Evolutionary conservation across 495 filamentous ascomycete species (phyloP).

Genomic region (Penicillium mononematosum): DNA sequence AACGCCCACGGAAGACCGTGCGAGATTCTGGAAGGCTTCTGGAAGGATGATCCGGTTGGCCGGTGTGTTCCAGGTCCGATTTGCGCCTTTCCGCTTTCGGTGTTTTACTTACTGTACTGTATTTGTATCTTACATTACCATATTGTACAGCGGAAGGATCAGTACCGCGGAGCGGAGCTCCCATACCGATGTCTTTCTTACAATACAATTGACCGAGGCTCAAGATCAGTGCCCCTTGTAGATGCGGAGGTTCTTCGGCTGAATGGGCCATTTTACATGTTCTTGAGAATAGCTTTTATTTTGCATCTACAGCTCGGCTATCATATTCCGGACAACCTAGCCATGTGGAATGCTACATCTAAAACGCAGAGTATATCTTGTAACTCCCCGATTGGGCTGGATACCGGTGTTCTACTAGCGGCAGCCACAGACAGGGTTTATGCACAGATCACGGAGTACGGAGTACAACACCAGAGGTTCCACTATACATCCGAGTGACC

Average conservation of each 20-base stretch:
- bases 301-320: not conserved
- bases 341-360: slow-evolving; percentile 2
- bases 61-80: slow-evolving; percentile 10
- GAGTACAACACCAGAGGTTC: not conserved
- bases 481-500: slow-evolving; percentile 18
- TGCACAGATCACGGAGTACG: not conserved
- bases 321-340: not conserved
- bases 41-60: slow-evolving; percentile 30
- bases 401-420: slow-evolving; percentile 19
- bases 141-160: not conserved
- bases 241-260: not conserved
- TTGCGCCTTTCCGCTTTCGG: slow-evolving; percentile 8
- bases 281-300: not conserved
- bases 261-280: not conserved
- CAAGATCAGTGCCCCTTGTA: not conserved
- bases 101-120: not conserved
- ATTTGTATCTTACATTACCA: not conserved
- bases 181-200: not conserved
- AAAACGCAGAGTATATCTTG: not conserved
- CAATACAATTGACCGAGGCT: slow-evolving; percentile 7
- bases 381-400: slow-evolving; percentile 7
- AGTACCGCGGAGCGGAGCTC: slow-evolving; percentile 3
- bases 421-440: slow-evolving; percentile 25
- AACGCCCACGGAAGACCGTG: slow-evolving; percentile 8
- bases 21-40: slow-evolving; percentile 28